Conservation (phyloP, 441 rosid genomes). For the Mallotus repandus region DNA sequence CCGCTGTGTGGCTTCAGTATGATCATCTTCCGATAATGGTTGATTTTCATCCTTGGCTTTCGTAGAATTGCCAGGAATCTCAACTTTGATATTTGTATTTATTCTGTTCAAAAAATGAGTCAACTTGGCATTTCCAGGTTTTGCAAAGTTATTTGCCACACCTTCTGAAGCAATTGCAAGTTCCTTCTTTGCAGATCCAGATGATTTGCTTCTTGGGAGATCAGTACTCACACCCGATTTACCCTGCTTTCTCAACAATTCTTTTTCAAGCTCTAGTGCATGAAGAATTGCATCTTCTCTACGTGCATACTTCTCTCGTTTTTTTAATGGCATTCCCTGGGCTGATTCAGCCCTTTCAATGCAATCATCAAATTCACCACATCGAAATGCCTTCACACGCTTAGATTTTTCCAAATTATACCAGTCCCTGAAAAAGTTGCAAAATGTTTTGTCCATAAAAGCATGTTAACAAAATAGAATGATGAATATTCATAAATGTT, state of each 20-base stretch:
- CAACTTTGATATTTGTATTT: slow-evolving; percentile 38
- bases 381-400: slow-evolving; percentile 95
- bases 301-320: slow-evolving; percentile 98
- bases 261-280: slow-evolving; percentile 96
- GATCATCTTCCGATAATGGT: slow-evolving; percentile 43
- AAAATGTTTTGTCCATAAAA: background rate
- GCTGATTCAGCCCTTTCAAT: slow-evolving; percentile 87
- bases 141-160: slow-evolving; percentile 27
- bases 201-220: slow-evolving; percentile 36
- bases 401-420: slow-evolving; percentile 97
- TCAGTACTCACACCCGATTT: slow-evolving; percentile 35
- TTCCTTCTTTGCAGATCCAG: slow-evolving; percentile 37
- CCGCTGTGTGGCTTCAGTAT: slow-evolving; percentile 54
- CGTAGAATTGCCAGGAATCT: slow-evolving; percentile 26
- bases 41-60: slow-evolving; percentile 44
- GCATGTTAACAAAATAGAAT: background rate
- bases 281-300: slow-evolving; percentile 99
- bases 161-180: slow-evolving; percentile 35
- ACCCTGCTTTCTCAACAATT: slow-evolving; percentile 58
- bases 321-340: slow-evolving; percentile 74
- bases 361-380: slow-evolving; percentile 97
- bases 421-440: slow-evolving; percentile 74
- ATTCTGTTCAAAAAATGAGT: slow-evolving; percentile 27
- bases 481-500: background rate
- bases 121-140: slow-evolving; percentile 31